Evolutionary conservation across 352 stramenopile species (phyloP), one percentile per base, ranked within the genome.

Genomic region (Phytophthora macrochlamydospora): DNA sequence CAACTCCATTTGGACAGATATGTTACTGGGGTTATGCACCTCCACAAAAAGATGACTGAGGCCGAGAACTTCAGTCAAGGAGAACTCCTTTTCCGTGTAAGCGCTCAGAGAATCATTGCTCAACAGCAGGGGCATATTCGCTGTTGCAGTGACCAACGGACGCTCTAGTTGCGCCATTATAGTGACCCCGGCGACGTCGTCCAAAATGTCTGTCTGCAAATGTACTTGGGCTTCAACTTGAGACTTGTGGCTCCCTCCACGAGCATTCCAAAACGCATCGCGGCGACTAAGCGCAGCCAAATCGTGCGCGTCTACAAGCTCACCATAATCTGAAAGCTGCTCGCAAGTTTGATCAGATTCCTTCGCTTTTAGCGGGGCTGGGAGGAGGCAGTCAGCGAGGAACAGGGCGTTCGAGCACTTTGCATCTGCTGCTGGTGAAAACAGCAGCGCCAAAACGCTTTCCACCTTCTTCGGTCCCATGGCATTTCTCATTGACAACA

Each of bases 11-110:
- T 79, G 55, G 14, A 90, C 67, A 0, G 75, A 62, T 0, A 73
- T 63, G 48, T 86, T 82, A 38, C 72, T 82, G 45, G 83, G 83
- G 42, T 91, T 91, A 8, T 31, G 57, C 24, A 89, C 71, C 2
- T 60, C 59, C 30, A 91, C 56, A 9, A 68, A 78, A 18, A 66
- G 32, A 1, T 71, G 14, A 28, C 43, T 66, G 2, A 62, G 28
- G n/a, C 76, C 45, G 14, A 76, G 44, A 38, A 85, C 31, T 33
- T 89, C 75, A 7, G 81, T 86, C 12, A 87, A 18, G 2, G 51
- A 37, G 52, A 91, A 89, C 4, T 67, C 46, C 29, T 45, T 65
- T 8, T 13, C 45, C 7, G 49, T 30, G 37, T 65, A 44, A 14
- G 48, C 2, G 11, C 40, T 59, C n/a, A 32, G 14, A 3, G 30